Conservation (phyloP, 371 early-diverging fungal genomes). For the Circinella minor region DNA sequence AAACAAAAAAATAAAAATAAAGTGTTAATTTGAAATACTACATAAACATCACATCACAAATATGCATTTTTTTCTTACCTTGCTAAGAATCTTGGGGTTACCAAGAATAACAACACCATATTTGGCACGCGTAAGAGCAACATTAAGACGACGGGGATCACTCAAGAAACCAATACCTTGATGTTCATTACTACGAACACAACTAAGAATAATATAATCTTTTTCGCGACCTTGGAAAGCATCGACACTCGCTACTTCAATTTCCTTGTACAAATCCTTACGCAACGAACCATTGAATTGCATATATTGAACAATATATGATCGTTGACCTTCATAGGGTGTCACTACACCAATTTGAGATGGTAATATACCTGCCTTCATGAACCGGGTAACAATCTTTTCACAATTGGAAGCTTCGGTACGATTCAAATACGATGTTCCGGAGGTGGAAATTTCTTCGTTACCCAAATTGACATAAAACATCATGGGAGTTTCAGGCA, state of each 20-base stretch:
- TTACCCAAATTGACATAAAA: slow-evolving; percentile 93
- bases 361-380: slow-evolving; percentile 88
- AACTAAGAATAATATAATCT: slow-evolving; percentile 98
- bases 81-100: slow-evolving; percentile 94
- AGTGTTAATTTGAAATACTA: background rate
- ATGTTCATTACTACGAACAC: slow-evolving; percentile 97
- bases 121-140: slow-evolving; percentile 96
- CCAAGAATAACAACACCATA: slow-evolving; percentile 96
- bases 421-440: slow-evolving; percentile 97
- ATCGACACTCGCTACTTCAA: slow-evolving; percentile 99
- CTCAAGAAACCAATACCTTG: slow-evolving; percentile 98
- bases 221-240: slow-evolving; percentile 99
- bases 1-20: background rate
- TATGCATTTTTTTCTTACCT: slow-evolving; percentile 37
- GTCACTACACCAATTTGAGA: slow-evolving; percentile 98
- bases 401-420: slow-evolving; percentile 90
- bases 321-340: slow-evolving; percentile 99
- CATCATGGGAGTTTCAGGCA: slow-evolving; percentile 93
- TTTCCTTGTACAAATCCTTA: slow-evolving; percentile 93
- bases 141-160: slow-evolving; percentile 97
- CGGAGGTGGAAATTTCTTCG: slow-evolving; percentile 95
- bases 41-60: no score
- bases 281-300: slow-evolving; percentile 88
- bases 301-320: slow-evolving; percentile 94
- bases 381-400: slow-evolving; percentile 93